phyloP scores from a whole-genome alignment of 495 filamentous ascomycete genomes.

The Glonium stellatum region DNA sequence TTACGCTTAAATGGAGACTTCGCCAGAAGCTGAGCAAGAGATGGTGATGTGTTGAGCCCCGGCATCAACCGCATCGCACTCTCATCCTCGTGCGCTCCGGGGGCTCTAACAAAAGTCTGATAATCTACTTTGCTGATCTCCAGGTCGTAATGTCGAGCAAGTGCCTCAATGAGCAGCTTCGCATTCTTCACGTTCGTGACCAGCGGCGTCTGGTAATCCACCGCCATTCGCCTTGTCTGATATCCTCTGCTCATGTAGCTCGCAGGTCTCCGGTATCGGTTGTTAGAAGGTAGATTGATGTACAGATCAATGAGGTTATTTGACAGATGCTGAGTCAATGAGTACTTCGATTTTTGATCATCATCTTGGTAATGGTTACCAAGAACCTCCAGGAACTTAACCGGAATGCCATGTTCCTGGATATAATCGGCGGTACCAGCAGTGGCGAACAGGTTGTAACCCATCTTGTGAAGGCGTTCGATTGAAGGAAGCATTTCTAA shows the following conservation, averaged over 20 bases:
- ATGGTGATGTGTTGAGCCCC: constrained; percentile 47
- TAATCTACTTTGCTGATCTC: constrained; percentile 76
- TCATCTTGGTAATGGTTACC: constrained; percentile 55
- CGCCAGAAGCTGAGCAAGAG: constrained; percentile 64
- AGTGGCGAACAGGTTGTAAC: constrained; percentile 92
- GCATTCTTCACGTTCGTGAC: constrained; percentile 99
- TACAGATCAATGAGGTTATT: constrained; percentile 98
- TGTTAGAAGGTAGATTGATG: constrained; percentile 97
- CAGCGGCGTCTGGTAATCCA: constrained; percentile 94
- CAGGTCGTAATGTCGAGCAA: constrained; percentile 78
- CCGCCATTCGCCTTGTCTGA: constrained; percentile 90
- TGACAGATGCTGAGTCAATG: constrained; percentile 85
- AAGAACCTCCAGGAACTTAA: constrained; percentile 86
- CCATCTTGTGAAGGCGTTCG: constrained; percentile 74
- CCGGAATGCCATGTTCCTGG: constrained; percentile 79
- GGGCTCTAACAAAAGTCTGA: constrained; percentile 51
- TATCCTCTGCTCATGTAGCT: constrained; percentile 99
- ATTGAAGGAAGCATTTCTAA: constrained; percentile 93
- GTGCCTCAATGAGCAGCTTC: constrained; percentile 91
- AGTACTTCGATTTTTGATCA: constrained; percentile 91
- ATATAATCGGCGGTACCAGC: constrained; percentile 94
- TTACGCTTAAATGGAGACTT: constrained; percentile 77
- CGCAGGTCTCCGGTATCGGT: constrained; percentile 87
- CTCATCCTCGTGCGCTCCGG: constrained; percentile 8
- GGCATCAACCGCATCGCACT: constrained; percentile 60